Evolutionary conservation across 2,329 filamentous ascomycete species (phyloP).

Genomic region (Raffaelea deltoideospora): DNA sequence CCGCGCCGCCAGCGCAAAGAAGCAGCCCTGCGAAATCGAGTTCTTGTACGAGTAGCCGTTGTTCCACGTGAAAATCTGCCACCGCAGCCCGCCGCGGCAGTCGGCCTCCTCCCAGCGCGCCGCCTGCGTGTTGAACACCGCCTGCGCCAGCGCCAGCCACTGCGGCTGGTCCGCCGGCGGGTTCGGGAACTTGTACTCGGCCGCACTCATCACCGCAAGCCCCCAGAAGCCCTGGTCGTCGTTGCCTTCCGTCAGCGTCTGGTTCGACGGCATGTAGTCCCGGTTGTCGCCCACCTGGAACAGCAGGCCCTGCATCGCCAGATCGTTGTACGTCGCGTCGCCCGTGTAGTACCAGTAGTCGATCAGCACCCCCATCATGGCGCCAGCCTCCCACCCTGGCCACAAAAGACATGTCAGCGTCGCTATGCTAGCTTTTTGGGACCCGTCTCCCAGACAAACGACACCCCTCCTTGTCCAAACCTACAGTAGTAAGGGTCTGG

Average conservation of each 20-base stretch:
- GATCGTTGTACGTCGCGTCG: slow-evolving; percentile 52
- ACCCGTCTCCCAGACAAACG: too few relatives aligned
- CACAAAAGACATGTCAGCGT: background rate
- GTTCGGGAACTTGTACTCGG: slow-evolving; percentile 52
- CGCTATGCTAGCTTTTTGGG: too few relatives aligned
- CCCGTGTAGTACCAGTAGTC: slow-evolving; percentile 54
- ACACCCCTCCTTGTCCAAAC: too few relatives aligned
- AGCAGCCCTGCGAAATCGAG: slow-evolving; percentile 32
- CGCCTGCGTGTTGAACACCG: slow-evolving; percentile 68
- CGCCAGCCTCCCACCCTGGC: slow-evolving; percentile 59
- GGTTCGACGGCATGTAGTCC: slow-evolving; percentile 66
- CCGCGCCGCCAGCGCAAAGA: slow-evolving; percentile 39
- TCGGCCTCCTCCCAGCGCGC: slow-evolving; percentile 53
- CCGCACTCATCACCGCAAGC: slow-evolving; percentile 53
- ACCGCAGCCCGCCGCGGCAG: slow-evolving; percentile 64
- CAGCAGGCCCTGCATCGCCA: slow-evolving; percentile 52
- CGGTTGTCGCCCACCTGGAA: slow-evolving; percentile 57
- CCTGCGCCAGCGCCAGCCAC: slow-evolving; percentile 60
- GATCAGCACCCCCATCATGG: slow-evolving; percentile 55
- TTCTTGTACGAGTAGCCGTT: slow-evolving; percentile 60
- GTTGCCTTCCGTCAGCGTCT: slow-evolving; percentile 49
- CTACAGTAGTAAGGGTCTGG: slow-evolving; percentile 36
- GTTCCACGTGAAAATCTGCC: slow-evolving; percentile 78
- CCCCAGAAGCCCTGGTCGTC: slow-evolving; percentile 68
- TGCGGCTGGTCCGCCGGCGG: slow-evolving; percentile 40